Conservation (phyloP, 225 moss, liverwort and hornwort species). For the Physcomitrellopsis africana region DNA sequence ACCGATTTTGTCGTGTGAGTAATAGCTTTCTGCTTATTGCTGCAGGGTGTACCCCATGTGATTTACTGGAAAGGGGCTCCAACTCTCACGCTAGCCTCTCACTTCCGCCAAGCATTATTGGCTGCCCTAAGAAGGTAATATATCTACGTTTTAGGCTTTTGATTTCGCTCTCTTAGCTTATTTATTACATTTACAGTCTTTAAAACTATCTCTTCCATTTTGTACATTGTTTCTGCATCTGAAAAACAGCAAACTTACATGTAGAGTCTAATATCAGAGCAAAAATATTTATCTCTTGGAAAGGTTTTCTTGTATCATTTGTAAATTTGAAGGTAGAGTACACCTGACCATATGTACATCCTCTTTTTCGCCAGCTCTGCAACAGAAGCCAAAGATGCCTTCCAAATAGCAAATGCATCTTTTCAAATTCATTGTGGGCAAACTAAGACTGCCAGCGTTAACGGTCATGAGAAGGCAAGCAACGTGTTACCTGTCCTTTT, state of each 20-base stretch:
- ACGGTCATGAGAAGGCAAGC: slow-evolving; percentile 74
- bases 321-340: slow-evolving; percentile 1
- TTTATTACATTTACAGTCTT: no score
- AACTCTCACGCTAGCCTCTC: slow-evolving; percentile 58
- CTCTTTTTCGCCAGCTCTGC: slow-evolving; percentile 63
- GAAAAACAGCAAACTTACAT: not conserved
- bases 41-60: slow-evolving; percentile 89
- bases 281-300: slow-evolving; percentile 2
- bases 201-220: not conserved
- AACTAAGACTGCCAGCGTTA: slow-evolving; percentile 68
- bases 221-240: not conserved
- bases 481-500: slow-evolving; percentile 69
- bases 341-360: slow-evolving; percentile 14
- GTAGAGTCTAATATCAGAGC: not conserved
- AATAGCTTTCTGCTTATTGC: slow-evolving; percentile 24
- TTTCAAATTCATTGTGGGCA: slow-evolving; percentile 78
- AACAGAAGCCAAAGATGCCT: slow-evolving; percentile 87
- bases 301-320: not conserved
- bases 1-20: slow-evolving; percentile 11
- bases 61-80: slow-evolving; percentile 85
- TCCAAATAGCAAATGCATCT: slow-evolving; percentile 81
- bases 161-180: no score
- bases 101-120: slow-evolving; percentile 86
- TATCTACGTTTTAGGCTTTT: not conserved
- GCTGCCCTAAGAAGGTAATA: slow-evolving; percentile 79